Base-by-base conservation (phyloP, 2,329 filamentous ascomycete species). In the Xylariaceae sp. region DNA sequence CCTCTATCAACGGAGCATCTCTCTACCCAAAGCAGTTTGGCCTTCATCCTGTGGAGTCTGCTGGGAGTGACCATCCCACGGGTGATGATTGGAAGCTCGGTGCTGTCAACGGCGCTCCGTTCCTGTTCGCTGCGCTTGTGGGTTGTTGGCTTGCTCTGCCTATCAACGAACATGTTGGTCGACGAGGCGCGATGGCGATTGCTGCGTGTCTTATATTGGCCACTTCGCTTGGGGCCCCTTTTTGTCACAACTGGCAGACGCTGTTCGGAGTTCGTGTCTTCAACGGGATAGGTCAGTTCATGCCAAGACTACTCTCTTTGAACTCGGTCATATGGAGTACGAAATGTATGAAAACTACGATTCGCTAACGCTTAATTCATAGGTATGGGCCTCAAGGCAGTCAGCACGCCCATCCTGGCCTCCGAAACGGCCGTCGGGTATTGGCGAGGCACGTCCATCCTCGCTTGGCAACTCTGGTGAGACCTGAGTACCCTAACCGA, bases 371-470 rank as follows among this genome's bases (percentile, higher is more conserved):
- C 37, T 45, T 11, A n/a, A 49, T 50, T 23, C 30, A 2, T 39
- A 68, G 77, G 75, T 0, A 80, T 80, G 78, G 78, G 78, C 0
- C 72, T 80, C 30, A 80, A 80, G 61, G 78, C 78, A 0, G 77
- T 79, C 42, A 80, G 76, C 44, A 77, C 77, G 0, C 75, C 78
- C 0, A 78, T 80, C 13, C 70, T 80, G 2, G 77, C 77, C 2
- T 76, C 75, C 6, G 78, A 80, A 64, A 78, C 76, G 0, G 75
- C 77, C 0, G 72, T 78, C 11, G 75, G 76, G 0, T 79, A 75
- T 61, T 80, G 78, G 78, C 71, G 78, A 66, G 78, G 78, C 1
- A 77, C 76, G 10, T 76, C 75, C 1, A 77, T 79, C 13, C 70
- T 80, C 0, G 76, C 75, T 3, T 80, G 78, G 77, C 78, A 80